Conservation (phyloP, 805 yeast species). For the Wickerhamomyces ciferrii region DNA sequence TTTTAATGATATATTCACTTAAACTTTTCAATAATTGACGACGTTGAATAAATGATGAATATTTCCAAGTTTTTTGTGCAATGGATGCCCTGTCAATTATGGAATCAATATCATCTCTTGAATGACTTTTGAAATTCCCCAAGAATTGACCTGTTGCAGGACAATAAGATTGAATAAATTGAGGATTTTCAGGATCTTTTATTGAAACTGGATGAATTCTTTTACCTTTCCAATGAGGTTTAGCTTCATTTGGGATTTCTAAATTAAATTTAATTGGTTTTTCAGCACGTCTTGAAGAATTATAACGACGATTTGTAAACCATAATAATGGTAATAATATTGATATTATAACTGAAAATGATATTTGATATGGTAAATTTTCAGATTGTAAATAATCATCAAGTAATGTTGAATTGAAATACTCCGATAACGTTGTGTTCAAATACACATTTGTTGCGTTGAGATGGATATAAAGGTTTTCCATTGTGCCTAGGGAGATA, state of each 20-base stretch:
- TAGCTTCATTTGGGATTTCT: constrained; percentile 69
- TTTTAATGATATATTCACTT: constrained; percentile 62
- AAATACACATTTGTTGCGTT: constrained; percentile 2
- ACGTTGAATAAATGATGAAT: constrained; percentile 56
- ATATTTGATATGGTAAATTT: constrained; percentile 8
- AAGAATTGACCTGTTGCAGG: constrained; percentile 94
- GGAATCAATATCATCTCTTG: constrained; percentile 66
- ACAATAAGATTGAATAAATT: constrained; percentile 76
- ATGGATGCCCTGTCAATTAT: constrained; percentile 37
- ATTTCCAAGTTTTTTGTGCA: constrained; percentile 29
- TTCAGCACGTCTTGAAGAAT: constrained; percentile 6
- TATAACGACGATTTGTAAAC: constrained; percentile 9
- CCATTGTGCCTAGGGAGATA: background rate
- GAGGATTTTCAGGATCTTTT: constrained; percentile 55
- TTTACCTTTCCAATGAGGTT: constrained; percentile 90
- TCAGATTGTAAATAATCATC: constrained; percentile 13
- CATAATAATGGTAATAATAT: constrained; percentile 8
- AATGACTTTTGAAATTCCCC: constrained; percentile 63
- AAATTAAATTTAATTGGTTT: constrained; percentile 40
- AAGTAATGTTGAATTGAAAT: constrained; percentile 11
- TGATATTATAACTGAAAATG: constrained; percentile 14
- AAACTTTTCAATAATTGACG: constrained; percentile 68
- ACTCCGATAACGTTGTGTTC: constrained; percentile 18
- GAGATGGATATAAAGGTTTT: background rate
- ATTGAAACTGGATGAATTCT: constrained; percentile 63